phyloP scores from a whole-genome alignment of 2,329 filamentous ascomycete species.

The Curvularia lunata region DNA sequence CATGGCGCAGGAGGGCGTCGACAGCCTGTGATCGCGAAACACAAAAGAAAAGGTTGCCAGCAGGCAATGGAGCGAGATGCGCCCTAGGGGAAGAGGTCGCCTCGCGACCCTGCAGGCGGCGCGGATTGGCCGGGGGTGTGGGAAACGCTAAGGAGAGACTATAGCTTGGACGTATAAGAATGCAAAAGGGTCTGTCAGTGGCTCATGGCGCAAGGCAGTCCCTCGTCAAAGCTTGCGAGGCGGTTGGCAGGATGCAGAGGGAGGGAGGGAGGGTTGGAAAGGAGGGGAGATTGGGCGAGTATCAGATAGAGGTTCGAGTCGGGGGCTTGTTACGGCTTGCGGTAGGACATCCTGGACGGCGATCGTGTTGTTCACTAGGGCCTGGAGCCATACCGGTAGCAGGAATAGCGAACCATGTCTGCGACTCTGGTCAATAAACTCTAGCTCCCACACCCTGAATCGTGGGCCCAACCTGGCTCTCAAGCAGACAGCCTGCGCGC shows the following conservation, averaged over 20 bases:
- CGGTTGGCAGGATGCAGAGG: constrained; percentile 1
- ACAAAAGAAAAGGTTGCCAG: constrained; percentile 8
- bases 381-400: constrained; percentile 7
- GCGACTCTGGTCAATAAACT: not conserved
- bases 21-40: constrained; percentile 1
- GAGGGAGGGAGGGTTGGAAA: not conserved
- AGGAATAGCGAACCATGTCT: constrained; percentile 1
- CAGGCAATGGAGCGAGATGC: constrained; percentile 1
- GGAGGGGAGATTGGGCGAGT: constrained; percentile 10
- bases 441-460: constrained; percentile 6
- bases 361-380: constrained; percentile 18
- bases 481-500: not conserved
- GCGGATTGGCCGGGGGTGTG: constrained; percentile 16
- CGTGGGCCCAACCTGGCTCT: not conserved
- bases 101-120: constrained; percentile 25
- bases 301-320: constrained; percentile 10
- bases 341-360: constrained; percentile 16
- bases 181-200: not conserved
- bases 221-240: constrained; percentile 3
- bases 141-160: constrained; percentile 18
- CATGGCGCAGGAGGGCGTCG: constrained; percentile 29
- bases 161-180: not conserved
- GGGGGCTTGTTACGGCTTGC: constrained; percentile 11
- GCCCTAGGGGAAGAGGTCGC: constrained; percentile 14
- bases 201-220: constrained; percentile 6